phyloP scores from a whole-genome alignment of 2,329 filamentous ascomycete species.

The Teratosphaeria gauchensis region DNA sequence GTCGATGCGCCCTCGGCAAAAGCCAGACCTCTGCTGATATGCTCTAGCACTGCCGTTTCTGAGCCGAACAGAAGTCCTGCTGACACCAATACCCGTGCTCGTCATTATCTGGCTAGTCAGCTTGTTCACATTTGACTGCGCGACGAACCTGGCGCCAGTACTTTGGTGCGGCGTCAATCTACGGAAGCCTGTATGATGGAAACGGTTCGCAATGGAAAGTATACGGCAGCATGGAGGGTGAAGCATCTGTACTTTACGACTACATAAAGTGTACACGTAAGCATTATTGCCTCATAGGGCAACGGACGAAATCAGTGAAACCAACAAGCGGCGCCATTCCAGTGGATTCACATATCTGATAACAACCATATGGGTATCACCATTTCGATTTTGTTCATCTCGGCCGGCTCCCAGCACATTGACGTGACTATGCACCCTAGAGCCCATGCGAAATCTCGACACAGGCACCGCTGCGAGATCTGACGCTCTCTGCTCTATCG shows the following conservation, averaged over 20 bases:
- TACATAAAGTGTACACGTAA: neutral
- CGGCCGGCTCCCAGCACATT: neutral
- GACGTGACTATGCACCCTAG: neutral
- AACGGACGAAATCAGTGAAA: neutral
- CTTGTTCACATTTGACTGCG: constrained; percentile 43
- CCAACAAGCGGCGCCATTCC: neutral
- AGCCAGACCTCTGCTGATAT: neutral
- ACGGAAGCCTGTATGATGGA: constrained; percentile 29
- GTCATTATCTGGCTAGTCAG: constrained; percentile 49
- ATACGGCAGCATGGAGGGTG: neutral
- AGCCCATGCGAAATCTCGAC: neutral
- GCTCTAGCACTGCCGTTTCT: constrained; percentile 52
- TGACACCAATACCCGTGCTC: constrained; percentile 52
- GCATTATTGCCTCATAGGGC: neutral
- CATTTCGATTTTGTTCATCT: neutral
- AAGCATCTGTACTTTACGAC: neutral
- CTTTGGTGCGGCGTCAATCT: constrained; percentile 40
- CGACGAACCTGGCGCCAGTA: constrained; percentile 41
- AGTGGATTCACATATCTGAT: neutral
- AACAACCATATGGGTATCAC: neutral
- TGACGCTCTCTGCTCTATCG: neutral
- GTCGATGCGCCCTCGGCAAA: constrained; percentile 4
- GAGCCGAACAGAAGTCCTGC: constrained; percentile 56
- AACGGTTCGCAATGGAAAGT: neutral
- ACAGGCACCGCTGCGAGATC: neutral